These are phyloP conservation scores for Syzygium malaccense DNA, from an alignment of 441 rosid species.

Conservation along the genomic window DNA sequence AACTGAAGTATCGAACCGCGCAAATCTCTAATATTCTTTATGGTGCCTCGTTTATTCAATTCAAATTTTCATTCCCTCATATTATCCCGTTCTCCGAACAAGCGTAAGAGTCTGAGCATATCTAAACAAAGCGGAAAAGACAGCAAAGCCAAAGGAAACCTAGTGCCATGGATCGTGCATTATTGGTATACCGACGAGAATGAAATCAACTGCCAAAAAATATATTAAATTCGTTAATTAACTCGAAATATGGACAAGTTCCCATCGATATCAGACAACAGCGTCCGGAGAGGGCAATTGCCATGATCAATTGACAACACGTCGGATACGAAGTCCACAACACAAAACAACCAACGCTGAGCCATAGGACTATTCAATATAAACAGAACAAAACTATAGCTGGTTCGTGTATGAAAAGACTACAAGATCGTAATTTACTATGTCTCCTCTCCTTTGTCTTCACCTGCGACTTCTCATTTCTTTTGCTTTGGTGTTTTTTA, in stretches of 20 bases:
- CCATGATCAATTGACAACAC: background rate
- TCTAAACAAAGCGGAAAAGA: too few species aligned
- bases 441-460: background rate
- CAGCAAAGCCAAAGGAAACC: too few species aligned
- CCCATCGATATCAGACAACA: constrained; percentile 2
- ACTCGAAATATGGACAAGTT: background rate
- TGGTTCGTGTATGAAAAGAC: background rate
- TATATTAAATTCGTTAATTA: background rate
- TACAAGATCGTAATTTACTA: background rate
- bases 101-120: too few species aligned
- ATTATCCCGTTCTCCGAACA: too few species aligned
- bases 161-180: too few species aligned
- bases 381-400: background rate
- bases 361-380: background rate
- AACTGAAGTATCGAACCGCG: too few species aligned
- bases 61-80: too few species aligned
- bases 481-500: too few species aligned
- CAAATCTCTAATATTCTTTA: too few species aligned
- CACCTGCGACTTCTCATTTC: background rate
- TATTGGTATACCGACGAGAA: background rate
- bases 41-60: too few species aligned
- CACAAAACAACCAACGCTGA: background rate
- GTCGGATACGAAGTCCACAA: background rate
- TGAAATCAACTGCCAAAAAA: background rate
- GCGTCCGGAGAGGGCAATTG: background rate